Conservation (phyloP, 345 rosid genomes). For the Eucalyptus dawsonii region DNA sequence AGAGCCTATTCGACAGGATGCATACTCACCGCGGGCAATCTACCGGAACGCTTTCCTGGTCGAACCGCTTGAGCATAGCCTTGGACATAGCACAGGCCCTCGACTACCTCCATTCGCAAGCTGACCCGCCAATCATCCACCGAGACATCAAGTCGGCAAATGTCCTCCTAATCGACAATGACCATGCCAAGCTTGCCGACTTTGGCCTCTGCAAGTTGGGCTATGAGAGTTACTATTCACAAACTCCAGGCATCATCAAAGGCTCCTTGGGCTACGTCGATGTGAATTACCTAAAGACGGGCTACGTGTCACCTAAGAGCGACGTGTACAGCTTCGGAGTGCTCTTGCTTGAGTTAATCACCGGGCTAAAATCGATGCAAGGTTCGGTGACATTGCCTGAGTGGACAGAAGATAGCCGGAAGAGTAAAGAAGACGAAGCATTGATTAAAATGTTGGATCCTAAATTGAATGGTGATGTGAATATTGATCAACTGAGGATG, state of each 20-base stretch:
- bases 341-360: conserved; percentile 19
- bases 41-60: conserved; percentile 15
- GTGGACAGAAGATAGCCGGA: conserved; percentile 18
- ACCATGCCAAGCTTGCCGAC: conserved; percentile 32
- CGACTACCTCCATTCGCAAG: conserved; percentile 23
- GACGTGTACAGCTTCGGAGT: conserved; percentile 35
- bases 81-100: conserved; percentile 32
- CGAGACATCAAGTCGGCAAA: conserved; percentile 57
- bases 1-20: conserved; percentile 31
- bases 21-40: conserved; percentile 20
- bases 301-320: conserved; percentile 12
- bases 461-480: conserved; percentile 13
- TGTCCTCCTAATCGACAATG: conserved; percentile 11
- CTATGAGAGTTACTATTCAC: neutral
- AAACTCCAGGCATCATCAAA: conserved; percentile 8
- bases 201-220: conserved; percentile 38
- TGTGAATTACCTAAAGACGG: conserved; percentile 17
- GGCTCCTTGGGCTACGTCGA: conserved; percentile 28
- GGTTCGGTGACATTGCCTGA: conserved; percentile 22
- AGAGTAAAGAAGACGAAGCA: neutral
- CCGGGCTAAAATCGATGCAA: conserved; percentile 19
- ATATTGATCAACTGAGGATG: conserved; percentile 11
- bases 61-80: conserved; percentile 27
- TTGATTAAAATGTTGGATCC: conserved; percentile 20
- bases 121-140: conserved; percentile 35